A percentile compares a stretch with the other conserved stretches of the same genome.
Conservation (phyloP, 495 filamentous ascomycete species). For the Neurospora sp. region DNA sequence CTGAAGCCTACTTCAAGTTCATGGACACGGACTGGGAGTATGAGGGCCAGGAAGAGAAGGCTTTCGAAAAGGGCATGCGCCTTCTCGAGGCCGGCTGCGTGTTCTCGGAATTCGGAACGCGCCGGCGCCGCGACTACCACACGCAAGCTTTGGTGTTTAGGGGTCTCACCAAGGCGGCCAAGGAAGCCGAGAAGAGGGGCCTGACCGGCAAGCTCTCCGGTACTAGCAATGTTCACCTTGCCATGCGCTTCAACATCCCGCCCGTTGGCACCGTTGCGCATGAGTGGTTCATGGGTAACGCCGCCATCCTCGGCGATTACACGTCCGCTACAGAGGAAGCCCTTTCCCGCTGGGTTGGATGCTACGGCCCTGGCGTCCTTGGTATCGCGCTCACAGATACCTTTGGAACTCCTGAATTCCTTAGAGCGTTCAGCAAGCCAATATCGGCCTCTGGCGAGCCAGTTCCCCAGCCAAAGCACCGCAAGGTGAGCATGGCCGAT, state of each 20-base stretch:
- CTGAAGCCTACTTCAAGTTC: conserved; percentile 95
- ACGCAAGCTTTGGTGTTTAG: conserved; percentile 87
- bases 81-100: conserved; percentile 74
- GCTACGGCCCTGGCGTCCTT: conserved; percentile 85
- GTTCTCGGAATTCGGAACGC: conserved; percentile 88
- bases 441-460: conserved; percentile 23
- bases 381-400: conserved; percentile 95
- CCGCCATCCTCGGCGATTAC: conserved; percentile 83
- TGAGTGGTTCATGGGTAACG: conserved; percentile 99
- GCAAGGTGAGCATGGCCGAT: conserved; percentile 23
- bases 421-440: conserved; percentile 68
- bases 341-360: conserved; percentile 76
- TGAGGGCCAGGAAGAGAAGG: conserved; percentile 72
- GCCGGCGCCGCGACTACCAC: conserved; percentile 81
- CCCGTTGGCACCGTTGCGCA: conserved; percentile 93
- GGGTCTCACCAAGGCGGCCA: conserved; percentile 64
- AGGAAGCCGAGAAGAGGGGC: conserved; percentile 51
- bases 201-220: conserved; percentile 65
- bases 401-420: conserved; percentile 85
- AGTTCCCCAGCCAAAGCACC: not conserved
- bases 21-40: conserved; percentile 84
- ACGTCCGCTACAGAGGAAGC: conserved; percentile 70
- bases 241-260: conserved; percentile 74
- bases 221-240: conserved; percentile 95
- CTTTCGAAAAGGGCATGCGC: conserved; percentile 62